A percentile compares a stretch with the other conserved stretches of the same genome.
These are phyloP conservation scores for Metschnikowia similis DNA, from an alignment of 805 yeast genomes.

Conservation along the genomic window DNA sequence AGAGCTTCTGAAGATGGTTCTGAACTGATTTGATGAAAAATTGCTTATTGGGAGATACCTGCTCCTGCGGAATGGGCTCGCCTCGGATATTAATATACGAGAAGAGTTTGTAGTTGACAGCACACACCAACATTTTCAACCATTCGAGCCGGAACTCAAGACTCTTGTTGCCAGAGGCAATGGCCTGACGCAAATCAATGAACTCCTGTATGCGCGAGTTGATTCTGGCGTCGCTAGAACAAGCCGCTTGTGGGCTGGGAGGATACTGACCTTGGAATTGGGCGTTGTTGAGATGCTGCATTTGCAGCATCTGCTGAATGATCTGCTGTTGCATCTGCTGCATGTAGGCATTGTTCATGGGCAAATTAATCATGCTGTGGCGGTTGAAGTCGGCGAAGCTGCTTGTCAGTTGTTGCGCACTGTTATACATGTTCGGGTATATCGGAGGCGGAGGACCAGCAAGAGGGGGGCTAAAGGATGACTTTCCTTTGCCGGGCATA, in stretches of 20 bases:
- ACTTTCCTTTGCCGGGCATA: background rate
- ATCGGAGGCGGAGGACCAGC: constrained; percentile 18
- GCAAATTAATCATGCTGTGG: constrained; percentile 11
- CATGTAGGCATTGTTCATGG: constrained; percentile 32
- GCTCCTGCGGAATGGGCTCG: constrained; percentile 29
- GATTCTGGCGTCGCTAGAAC: constrained; percentile 23
- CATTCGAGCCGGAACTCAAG: constrained; percentile 39
- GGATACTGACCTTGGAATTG: background rate
- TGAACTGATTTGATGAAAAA: constrained; percentile 36
- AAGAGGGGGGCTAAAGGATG: constrained; percentile 14
- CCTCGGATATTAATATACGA: constrained; percentile 42
- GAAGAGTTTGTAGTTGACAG: constrained; percentile 36
- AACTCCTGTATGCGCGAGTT: constrained; percentile 33
- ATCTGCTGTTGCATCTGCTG: constrained; percentile 51
- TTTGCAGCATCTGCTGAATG: constrained; percentile 27
- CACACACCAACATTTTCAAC: constrained; percentile 39
- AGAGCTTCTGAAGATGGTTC: constrained; percentile 33
- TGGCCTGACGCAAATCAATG: constrained; percentile 28
- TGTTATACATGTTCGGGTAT: constrained; percentile 4
- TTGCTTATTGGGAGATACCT: constrained; percentile 27
- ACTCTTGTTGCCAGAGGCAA: constrained; percentile 40
- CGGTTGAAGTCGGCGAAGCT: constrained; percentile 3
- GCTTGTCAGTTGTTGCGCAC: background rate
- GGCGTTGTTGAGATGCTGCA: constrained; percentile 9
- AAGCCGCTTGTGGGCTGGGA: background rate